Percentiles rank a stretch among this genome's conserved stretches.
Conservation (phyloP, 495 filamentous ascomycete species). For the Cenococcum geophilum region DNA sequence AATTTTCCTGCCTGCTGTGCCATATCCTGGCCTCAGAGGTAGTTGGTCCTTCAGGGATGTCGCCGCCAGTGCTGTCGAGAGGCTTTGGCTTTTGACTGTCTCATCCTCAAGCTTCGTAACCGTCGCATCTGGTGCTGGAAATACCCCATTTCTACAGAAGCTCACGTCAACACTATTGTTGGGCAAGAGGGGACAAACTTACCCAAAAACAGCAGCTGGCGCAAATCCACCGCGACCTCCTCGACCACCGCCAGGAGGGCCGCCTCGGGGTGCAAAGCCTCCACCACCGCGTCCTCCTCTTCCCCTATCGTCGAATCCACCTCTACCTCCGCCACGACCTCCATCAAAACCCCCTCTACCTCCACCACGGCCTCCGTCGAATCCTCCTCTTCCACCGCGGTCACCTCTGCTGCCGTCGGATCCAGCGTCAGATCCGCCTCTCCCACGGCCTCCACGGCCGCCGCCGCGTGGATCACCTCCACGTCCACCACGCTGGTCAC, state of each 20-base stretch:
- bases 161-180: neutral
- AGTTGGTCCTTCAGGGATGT: constrained; percentile 15
- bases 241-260: constrained; percentile 3
- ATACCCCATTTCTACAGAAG: constrained; percentile 16
- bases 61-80: constrained; percentile 8
- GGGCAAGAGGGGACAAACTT: constrained; percentile 2
- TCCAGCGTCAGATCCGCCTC: no score
- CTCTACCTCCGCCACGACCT: neutral
- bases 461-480: no score
- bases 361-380: neutral
- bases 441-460: no score
- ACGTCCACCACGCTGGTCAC: no score
- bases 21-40: constrained; percentile 43
- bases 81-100: constrained; percentile 7
- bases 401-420: no score
- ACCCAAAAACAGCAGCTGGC: constrained; percentile 14
- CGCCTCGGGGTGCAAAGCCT: neutral
- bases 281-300: constrained; percentile 5
- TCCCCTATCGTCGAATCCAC: constrained; percentile 13
- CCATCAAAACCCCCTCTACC: neutral
- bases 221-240: constrained; percentile 4
- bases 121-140: constrained; percentile 24
- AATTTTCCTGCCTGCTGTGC: constrained; percentile 37
- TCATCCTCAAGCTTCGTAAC: constrained; percentile 25
- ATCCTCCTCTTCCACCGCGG: neutral